These are phyloP conservation scores for Pleurotus giganteus DNA, from an alignment of 768 basidiomycete genomes.

Conservation along the genomic window DNA sequence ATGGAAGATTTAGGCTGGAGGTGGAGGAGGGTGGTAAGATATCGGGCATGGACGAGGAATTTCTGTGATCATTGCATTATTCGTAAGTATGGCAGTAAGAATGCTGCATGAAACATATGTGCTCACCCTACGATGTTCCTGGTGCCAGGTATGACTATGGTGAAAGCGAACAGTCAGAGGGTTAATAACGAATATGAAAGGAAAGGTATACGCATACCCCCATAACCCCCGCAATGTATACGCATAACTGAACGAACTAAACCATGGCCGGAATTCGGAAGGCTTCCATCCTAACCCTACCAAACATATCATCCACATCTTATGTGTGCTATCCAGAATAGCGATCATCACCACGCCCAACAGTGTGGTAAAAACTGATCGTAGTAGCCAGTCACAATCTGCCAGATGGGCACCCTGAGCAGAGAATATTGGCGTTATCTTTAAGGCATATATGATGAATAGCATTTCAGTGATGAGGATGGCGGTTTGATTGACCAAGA, in stretches of 20 bases:
- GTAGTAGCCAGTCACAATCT: background rate
- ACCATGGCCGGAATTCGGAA: constrained; percentile 25
- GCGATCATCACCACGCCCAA: background rate
- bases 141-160: constrained; percentile 31
- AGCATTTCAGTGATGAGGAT: background rate
- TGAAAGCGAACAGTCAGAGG: background rate
- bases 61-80: background rate
- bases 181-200: background rate
- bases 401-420: background rate
- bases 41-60: constrained; percentile 19
- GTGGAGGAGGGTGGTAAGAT: constrained; percentile 20
- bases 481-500: background rate
- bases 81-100: background rate
- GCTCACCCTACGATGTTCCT: constrained; percentile 25
- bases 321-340: background rate
- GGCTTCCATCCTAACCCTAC: constrained; percentile 13
- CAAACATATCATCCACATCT: background rate
- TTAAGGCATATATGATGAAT: background rate
- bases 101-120: background rate
- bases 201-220: constrained; percentile 26
- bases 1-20: constrained; percentile 22
- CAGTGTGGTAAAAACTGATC: background rate
- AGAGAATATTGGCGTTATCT: background rate
- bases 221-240: constrained; percentile 31
- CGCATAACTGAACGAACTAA: constrained; percentile 24